These are phyloP conservation scores for Sporothrix curviconia DNA, from an alignment of 2,329 filamentous ascomycete genomes.

Conservation along the genomic window DNA sequence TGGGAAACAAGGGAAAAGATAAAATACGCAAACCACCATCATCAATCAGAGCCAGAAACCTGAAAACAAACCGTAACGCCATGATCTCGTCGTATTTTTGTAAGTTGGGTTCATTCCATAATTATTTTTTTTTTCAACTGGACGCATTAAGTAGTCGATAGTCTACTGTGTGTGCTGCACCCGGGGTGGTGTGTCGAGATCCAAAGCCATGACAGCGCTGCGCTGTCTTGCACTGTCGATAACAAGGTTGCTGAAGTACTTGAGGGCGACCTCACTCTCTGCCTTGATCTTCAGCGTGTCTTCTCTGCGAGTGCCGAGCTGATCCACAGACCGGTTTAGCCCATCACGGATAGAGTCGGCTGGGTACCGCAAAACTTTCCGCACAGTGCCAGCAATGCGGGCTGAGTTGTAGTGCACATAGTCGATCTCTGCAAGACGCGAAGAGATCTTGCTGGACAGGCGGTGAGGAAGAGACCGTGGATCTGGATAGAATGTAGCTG, in stretches of 20 bases:
- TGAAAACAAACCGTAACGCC: neutral
- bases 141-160: neutral
- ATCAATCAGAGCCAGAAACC: neutral
- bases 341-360: conserved; percentile 79
- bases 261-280: conserved; percentile 80
- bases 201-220: conserved; percentile 43
- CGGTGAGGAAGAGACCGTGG: conserved; percentile 82
- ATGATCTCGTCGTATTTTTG: neutral
- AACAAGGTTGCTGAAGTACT: conserved; percentile 85
- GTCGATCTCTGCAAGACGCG: conserved; percentile 73
- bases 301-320: conserved; percentile 69
- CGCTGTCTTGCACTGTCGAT: conserved; percentile 53
- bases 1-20: too few species aligned
- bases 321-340: conserved; percentile 78
- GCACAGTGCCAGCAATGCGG: conserved; percentile 78
- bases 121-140: neutral
- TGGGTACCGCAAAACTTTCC: conserved; percentile 80
- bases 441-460: conserved; percentile 75
- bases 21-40: too few species aligned
- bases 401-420: conserved; percentile 85
- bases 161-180: conserved; percentile 7
- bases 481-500: conserved; percentile 83
- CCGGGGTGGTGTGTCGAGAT: conserved; percentile 42
- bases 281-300: conserved; percentile 74
- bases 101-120: too few species aligned